phyloP scores from a whole-genome alignment of 148 eudicot genomes.

The Heliosperma pusillum region DNA sequence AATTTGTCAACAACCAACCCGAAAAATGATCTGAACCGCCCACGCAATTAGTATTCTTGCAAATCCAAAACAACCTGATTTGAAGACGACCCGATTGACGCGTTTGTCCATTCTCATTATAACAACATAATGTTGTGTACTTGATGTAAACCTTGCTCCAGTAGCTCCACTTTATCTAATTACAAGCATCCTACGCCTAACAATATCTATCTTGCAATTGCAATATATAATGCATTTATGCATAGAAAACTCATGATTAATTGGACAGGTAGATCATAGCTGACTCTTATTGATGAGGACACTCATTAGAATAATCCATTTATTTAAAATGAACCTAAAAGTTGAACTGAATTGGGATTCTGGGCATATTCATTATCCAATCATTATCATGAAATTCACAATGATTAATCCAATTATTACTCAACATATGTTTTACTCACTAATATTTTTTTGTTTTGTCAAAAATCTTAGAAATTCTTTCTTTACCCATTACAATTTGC shows the following conservation, averaged over 20 bases:
- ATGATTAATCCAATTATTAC: constrained; percentile 6
- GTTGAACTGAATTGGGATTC: background rate
- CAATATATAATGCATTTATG: background rate
- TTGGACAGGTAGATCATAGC: background rate
- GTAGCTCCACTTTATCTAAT: no score
- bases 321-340: background rate
- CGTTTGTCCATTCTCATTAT: no score
- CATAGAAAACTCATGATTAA: no score
- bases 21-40: no score
- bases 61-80: no score
- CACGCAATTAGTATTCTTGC: no score
- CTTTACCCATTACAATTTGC: constrained; percentile 19
- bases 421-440: background rate
- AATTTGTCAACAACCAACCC: no score
- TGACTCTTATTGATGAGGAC: background rate
- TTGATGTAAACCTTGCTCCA: background rate
- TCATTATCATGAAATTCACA: background rate
- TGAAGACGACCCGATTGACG: no score
- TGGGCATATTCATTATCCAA: constrained; percentile 14
- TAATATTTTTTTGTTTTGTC: constrained; percentile 2
- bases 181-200: background rate
- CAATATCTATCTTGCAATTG: background rate
- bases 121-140: no score
- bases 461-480: background rate
- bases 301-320: background rate